Evolutionary conservation across 2,329 filamentous ascomycete genomes (phyloP).

Genomic region (Trichoderma citrinoviride): DNA sequence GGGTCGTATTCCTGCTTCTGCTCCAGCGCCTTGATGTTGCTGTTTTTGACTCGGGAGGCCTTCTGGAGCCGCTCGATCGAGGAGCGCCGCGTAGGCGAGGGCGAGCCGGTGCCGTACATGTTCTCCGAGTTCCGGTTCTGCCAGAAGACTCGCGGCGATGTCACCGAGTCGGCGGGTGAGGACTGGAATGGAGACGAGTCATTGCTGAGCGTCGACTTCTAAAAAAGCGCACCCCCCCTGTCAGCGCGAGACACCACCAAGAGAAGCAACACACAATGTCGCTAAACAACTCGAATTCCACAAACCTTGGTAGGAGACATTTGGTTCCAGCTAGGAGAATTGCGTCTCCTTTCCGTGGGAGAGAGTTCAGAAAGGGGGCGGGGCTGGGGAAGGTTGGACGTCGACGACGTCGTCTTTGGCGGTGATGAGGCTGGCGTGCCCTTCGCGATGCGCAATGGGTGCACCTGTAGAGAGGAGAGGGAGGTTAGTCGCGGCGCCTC

Average conservation of each 20-base stretch:
- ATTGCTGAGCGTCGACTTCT: slow-evolving; percentile 67
- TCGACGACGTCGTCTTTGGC: slow-evolving; percentile 67
- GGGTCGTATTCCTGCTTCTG: slow-evolving; percentile 92
- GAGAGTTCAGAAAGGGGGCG: slow-evolving; percentile 87
- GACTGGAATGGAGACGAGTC: slow-evolving; percentile 84
- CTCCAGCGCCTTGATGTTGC: slow-evolving; percentile 92
- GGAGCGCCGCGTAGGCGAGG: slow-evolving; percentile 73
- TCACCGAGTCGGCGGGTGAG: slow-evolving; percentile 66
- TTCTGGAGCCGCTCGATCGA: slow-evolving; percentile 95
- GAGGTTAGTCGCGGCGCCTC: slow-evolving; percentile 2
- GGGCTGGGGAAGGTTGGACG: slow-evolving; percentile 57
- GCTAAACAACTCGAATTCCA: slow-evolving; percentile 15
- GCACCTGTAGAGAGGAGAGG: slow-evolving; percentile 51
- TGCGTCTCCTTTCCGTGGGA: slow-evolving; percentile 79
- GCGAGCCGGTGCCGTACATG: slow-evolving; percentile 61
- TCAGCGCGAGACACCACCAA: slow-evolving; percentile 20
- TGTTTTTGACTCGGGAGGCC: slow-evolving; percentile 95
- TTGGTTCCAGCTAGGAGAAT: slow-evolving; percentile 89
- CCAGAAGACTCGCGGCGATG: slow-evolving; percentile 89
- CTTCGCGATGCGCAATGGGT: slow-evolving; percentile 78
- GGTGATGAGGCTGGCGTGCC: slow-evolving; percentile 55
- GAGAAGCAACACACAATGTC: background rate
- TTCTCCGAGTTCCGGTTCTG: slow-evolving; percentile 80
- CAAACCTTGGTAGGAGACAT: slow-evolving; percentile 41
- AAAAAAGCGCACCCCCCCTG: slow-evolving; percentile 27